Base-by-base conservation (phyloP, 106 monocot genomes). In the Vanilla planifolia region DNA sequence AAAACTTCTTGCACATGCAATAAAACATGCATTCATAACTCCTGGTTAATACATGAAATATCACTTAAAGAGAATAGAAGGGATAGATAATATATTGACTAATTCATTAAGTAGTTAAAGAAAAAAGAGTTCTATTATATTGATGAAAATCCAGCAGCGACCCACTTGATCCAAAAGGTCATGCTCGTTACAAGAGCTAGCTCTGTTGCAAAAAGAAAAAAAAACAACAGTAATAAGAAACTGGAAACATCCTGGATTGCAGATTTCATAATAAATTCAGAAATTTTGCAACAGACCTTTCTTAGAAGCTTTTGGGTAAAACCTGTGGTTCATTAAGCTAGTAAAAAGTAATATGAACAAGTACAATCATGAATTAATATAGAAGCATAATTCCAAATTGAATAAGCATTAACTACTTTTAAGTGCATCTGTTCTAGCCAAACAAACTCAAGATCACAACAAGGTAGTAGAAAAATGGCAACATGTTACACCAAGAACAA, bases 201-300 rank as follows among this genome's bases (percentile, higher is more conserved):
- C 28, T 30, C n/a, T 7, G 14, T 15, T 53, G 53, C 28, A 53
- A 15, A 53, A 53, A 26, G 32, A 53, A 22, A 10, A 53, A 30
- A 4, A 53, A 53, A 29, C 3, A 35, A 37, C 10, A 32, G 32
- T 6, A 6, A 35, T 8, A 35, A 57, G 57, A 17, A 34, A 13
- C 57, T 34, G 17, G n/a, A n/a, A 19, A 36, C 0, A 17, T 15
- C 35, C 20, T 35, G 19, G 16, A 36, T 17, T 35, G 57, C 57
- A 53, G 40, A 47, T 53, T 50, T 14, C 24, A 37, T 41, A 29
- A 51, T 5, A 51, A 46, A 7, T 41, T 27, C 24, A 56, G 29
- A 14, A 56, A 43, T 67, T n/a, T 42, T 67, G 55, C 42, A 3
- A 44, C 67, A 44, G 56, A 67, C 67, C 67, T 67, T 55, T 33